Conservation (phyloP, 192 early-diverging fungal species). For the Radiomyces spectabilis region DNA sequence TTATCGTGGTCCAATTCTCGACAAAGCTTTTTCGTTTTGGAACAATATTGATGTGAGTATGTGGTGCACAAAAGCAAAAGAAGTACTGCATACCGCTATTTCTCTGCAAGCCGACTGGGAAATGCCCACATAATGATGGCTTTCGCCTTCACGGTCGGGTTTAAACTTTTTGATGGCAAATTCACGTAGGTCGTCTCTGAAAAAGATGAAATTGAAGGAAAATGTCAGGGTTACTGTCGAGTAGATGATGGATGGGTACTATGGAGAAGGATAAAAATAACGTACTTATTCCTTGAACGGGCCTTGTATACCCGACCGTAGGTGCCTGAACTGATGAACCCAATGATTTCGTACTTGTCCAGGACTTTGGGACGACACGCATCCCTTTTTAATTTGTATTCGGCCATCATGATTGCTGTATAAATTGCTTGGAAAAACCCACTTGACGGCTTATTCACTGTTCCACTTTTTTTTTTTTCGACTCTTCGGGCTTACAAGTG, state of each 20-base stretch:
- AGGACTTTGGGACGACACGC: constrained; percentile 49
- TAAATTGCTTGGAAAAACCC: no score
- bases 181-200: constrained; percentile 40
- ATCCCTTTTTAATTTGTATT: constrained; percentile 46
- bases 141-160: constrained; percentile 89
- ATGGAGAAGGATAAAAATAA: neutral
- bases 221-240: constrained; percentile 1
- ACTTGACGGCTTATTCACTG: no score
- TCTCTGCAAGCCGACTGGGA: constrained; percentile 93
- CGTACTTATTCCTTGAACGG: constrained; percentile 45
- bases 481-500: no score
- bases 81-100: constrained; percentile 55
- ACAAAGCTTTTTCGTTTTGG: no score
- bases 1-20: constrained; percentile 88
- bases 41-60: neutral
- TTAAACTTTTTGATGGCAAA: constrained; percentile 98
- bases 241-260: neutral
- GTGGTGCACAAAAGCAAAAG: neutral
- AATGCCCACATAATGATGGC: constrained; percentile 63
- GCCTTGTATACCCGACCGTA: constrained; percentile 97
- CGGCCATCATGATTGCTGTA: no score
- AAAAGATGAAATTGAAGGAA: neutral
- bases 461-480: no score
- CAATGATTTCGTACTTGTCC: constrained; percentile 75
- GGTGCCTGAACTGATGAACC: constrained; percentile 92